Evolutionary conservation across 805 yeast species (phyloP).

Genomic region (Monosporozyma aerobia): DNA sequence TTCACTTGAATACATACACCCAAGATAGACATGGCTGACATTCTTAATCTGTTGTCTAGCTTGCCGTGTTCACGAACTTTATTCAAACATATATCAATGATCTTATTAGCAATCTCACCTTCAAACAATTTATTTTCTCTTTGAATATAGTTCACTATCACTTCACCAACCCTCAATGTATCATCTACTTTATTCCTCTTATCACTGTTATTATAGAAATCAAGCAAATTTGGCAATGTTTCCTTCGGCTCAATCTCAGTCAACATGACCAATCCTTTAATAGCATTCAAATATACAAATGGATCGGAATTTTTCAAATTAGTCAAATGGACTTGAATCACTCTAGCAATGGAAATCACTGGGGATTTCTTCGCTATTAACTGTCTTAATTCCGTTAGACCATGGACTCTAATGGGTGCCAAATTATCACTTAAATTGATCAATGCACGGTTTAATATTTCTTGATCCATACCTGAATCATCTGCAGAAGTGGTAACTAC

Average conservation of each 20-base stretch:
- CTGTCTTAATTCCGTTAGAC: constrained; percentile 54
- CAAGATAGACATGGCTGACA: constrained; percentile 82
- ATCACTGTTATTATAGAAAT: constrained; percentile 31
- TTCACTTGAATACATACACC: constrained; percentile 58
- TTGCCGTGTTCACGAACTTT: constrained; percentile 30
- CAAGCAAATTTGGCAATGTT: constrained; percentile 32
- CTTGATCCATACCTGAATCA: background rate
- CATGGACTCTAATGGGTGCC: constrained; percentile 82
- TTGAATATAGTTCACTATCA: constrained; percentile 50
- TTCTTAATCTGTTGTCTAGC: constrained; percentile 53
- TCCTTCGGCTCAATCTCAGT: constrained; percentile 36
- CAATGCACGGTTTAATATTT: constrained; percentile 47
- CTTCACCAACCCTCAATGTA: constrained; percentile 76
- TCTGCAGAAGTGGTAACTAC: background rate
- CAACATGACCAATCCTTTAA: constrained; percentile 63
- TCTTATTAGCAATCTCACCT: constrained; percentile 34
- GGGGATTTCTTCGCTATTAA: constrained; percentile 43
- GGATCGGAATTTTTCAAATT: constrained; percentile 77
- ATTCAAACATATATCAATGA: constrained; percentile 38
- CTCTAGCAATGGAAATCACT: constrained; percentile 44
- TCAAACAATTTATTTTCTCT: constrained; percentile 39
- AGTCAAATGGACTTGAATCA: constrained; percentile 48
- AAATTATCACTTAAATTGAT: constrained; percentile 63
- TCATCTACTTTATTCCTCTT: constrained; percentile 44
- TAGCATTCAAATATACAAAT: constrained; percentile 73